Conservation (phyloP, 805 yeast genomes). For the Wickerhamiella kazuoi region DNA sequence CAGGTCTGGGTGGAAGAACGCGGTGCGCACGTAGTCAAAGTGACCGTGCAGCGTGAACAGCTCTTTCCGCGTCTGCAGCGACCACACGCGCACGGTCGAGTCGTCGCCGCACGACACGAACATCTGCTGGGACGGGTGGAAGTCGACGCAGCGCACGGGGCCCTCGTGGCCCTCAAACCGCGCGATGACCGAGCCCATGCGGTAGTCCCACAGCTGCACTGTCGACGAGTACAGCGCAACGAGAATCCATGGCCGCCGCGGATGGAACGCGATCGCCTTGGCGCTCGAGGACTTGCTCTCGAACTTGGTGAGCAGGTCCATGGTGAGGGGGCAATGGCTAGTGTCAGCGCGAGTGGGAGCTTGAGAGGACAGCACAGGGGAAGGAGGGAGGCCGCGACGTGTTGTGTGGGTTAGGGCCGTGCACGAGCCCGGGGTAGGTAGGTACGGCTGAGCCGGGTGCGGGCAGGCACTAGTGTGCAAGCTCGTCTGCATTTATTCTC, state of each 20-base stretch:
- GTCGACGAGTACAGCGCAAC: slow-evolving; percentile 94
- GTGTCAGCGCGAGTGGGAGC: too few species aligned
- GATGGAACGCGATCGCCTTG: slow-evolving; percentile 94
- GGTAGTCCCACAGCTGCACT: slow-evolving; percentile 97
- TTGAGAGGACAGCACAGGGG: too few species aligned
- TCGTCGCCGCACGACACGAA: slow-evolving; percentile 98
- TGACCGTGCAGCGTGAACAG: slow-evolving; percentile 85
- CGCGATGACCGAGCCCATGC: slow-evolving; percentile 96
- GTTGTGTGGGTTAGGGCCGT: too few species aligned
- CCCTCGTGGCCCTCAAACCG: slow-evolving; percentile 97
- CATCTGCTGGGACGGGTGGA: slow-evolving; percentile 96
- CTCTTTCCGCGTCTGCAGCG: slow-evolving; percentile 76
- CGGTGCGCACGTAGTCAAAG: slow-evolving; percentile 87
- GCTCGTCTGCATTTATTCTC: too few species aligned
- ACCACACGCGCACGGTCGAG: slow-evolving; percentile 90
- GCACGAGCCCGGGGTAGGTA: too few species aligned
- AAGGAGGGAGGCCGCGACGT: too few species aligned
- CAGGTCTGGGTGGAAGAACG: slow-evolving; percentile 81
- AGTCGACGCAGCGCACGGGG: slow-evolving; percentile 86
- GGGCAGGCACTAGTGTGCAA: too few species aligned
- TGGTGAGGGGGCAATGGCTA: neutral
- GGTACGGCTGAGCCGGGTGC: too few species aligned
- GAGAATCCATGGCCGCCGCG: slow-evolving; percentile 85
- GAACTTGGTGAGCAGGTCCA: slow-evolving; percentile 32
- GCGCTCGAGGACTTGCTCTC: slow-evolving; percentile 97